Evolutionary conservation across 2,329 filamentous ascomycete species (phyloP).

Genomic region (Talaromyces sp.): DNA sequence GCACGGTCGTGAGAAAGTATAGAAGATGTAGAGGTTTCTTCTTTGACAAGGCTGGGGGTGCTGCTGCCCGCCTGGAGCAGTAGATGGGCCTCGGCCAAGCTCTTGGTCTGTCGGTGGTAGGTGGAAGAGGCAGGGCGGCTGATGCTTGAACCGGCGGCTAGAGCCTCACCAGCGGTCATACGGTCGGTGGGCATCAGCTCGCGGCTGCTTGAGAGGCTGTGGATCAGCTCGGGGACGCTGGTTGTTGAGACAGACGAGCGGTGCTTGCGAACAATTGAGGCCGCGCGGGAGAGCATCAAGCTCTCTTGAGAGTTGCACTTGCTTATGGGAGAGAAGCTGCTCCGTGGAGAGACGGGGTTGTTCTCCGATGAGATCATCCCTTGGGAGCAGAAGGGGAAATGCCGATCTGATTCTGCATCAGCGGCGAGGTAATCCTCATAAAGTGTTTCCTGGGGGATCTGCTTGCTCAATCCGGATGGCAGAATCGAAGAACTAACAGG

Average conservation of each 20-base stretch:
- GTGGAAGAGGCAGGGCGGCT: slow-evolving; percentile 29
- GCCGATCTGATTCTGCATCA: slow-evolving; percentile 51
- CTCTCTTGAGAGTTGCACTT: slow-evolving; percentile 62
- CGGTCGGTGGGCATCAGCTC: slow-evolving; percentile 36
- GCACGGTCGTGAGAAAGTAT: slow-evolving; percentile 37
- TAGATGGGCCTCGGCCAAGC: slow-evolving; percentile 37
- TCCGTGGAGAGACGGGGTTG: slow-evolving; percentile 45
- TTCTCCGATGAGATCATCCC: slow-evolving; percentile 45
- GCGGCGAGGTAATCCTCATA: slow-evolving; percentile 47
- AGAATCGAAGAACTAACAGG: slow-evolving; percentile 36
- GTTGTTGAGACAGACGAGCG: slow-evolving; percentile 51
- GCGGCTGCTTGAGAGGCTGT: slow-evolving; percentile 44
- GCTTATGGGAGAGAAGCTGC: slow-evolving; percentile 56
- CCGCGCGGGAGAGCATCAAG: slow-evolving; percentile 54
- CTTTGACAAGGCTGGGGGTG: slow-evolving; percentile 27
- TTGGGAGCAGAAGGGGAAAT: slow-evolving; percentile 48
- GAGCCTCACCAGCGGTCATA: slow-evolving; percentile 23
- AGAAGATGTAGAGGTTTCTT: slow-evolving; percentile 26
- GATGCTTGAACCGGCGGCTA: slow-evolving; percentile 9
- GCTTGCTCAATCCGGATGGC: slow-evolving; percentile 34
- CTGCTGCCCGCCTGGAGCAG: slow-evolving; percentile 32
- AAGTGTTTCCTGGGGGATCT: slow-evolving; percentile 35
- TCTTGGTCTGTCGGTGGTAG: slow-evolving; percentile 41
- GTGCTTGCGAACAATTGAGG: slow-evolving; percentile 51
- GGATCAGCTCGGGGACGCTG: slow-evolving; percentile 49